A percentile compares a stretch with the other conserved stretches of the same genome.
phyloP scores from a whole-genome alignment of 441 rosid species.

The Populus trichocarpa region DNA sequence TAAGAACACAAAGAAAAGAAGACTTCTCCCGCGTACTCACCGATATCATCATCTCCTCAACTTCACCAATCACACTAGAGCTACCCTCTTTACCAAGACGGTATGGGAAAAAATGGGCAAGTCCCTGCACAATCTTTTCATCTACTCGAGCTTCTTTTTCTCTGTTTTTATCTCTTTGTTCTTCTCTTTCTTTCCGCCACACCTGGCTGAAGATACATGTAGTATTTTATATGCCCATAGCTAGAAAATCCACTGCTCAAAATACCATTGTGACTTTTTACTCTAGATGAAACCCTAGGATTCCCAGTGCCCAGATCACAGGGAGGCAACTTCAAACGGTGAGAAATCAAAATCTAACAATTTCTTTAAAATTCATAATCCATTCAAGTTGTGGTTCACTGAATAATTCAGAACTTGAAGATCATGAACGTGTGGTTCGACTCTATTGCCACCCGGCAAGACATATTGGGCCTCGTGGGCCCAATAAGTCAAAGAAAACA shows the following conservation, averaged over 20 bases:
- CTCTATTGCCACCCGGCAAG: too few relatives aligned
- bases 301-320: slow-evolving; percentile 8
- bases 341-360: neutral
- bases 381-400: too few relatives aligned
- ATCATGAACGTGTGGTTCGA: too few relatives aligned
- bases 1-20: neutral
- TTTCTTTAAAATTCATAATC: too few relatives aligned
- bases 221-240: slow-evolving; percentile 26
- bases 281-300: slow-evolving; percentile 20
- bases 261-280: slow-evolving; percentile 6
- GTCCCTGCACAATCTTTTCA: slow-evolving; percentile 27
- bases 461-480: too few relatives aligned
- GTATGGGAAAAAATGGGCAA: slow-evolving; percentile 16
- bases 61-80: slow-evolving; percentile 19
- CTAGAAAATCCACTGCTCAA: slow-evolving; percentile 26
- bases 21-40: slow-evolving; percentile 9
- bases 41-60: slow-evolving; percentile 13
- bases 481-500: too few relatives aligned
- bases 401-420: too few relatives aligned
- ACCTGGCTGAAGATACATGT: slow-evolving; percentile 7
- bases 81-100: slow-evolving; percentile 6
- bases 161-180: slow-evolving; percentile 19
- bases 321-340: neutral
- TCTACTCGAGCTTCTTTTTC: slow-evolving; percentile 26
- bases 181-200: slow-evolving; percentile 20